Evolutionary conservation across 73 alveolate genomes (phyloP).

Genomic region (Blepharisma stoltei): DNA sequence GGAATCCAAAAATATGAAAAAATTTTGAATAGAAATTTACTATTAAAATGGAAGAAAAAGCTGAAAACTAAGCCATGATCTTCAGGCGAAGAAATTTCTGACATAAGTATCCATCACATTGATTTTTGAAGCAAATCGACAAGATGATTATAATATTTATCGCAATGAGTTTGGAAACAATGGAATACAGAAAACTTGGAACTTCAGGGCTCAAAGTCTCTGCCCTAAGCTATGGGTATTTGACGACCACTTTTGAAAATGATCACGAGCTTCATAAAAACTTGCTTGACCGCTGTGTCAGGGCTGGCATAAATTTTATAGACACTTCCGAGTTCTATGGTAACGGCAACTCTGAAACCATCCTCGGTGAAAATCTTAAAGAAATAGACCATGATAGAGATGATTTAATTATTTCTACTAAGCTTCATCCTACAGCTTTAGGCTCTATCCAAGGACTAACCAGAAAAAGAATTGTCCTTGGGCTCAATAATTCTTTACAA

Average conservation of each 20-base stretch:
- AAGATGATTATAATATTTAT: too few species aligned
- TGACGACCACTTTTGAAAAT: constrained; percentile 56
- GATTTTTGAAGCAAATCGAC: too few species aligned
- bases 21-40: too few species aligned
- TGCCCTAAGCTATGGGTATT: constrained; percentile 76
- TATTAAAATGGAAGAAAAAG: too few species aligned
- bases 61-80: too few species aligned
- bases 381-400: too few species aligned
- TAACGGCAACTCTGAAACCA: constrained; percentile 68
- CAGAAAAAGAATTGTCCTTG: constrained; percentile 37
- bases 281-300: constrained; percentile 59
- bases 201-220: constrained; percentile 88
- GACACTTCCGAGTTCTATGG: constrained; percentile 97
- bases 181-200: constrained; percentile 92
- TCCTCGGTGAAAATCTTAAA: constrained; percentile 36
- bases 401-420: too few species aligned
- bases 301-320: constrained; percentile 86
- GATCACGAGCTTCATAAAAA: constrained; percentile 26
- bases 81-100: too few species aligned
- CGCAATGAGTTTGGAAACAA: constrained; percentile 2
- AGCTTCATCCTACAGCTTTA: background rate
- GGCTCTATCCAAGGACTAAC: constrained; percentile 16
- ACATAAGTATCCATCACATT: too few species aligned
- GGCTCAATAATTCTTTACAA: too few species aligned
- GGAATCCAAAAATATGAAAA: too few species aligned